Conservation (phyloP, 139 green algal genomes). For the Chlorella vulgaris region DNA sequence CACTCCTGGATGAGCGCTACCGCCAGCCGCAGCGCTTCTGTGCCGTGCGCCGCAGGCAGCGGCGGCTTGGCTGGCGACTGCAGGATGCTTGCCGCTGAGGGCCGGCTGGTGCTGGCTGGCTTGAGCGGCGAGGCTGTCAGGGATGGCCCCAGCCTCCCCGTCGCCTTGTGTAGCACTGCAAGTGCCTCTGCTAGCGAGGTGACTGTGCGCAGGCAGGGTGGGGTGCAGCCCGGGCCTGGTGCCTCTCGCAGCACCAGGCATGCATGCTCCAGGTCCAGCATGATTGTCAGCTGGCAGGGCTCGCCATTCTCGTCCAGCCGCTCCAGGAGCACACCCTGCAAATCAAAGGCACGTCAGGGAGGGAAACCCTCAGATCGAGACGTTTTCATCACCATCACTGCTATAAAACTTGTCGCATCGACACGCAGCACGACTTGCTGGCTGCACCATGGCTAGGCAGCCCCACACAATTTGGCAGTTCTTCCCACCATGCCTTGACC, state of each 20-base stretch:
- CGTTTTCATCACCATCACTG: too few relatives aligned
- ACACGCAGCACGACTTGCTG: too few relatives aligned
- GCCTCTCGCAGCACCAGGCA: constrained; percentile 32
- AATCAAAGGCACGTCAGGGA: too few relatives aligned
- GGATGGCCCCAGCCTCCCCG: constrained; percentile 8
- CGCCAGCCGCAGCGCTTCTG: background rate
- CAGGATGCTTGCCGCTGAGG: background rate
- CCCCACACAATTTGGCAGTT: background rate
- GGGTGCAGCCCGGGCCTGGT: background rate
- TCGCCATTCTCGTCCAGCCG: background rate
- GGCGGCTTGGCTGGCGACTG: constrained; percentile 40
- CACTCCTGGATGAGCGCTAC: constrained; percentile 18
- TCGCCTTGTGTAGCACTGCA: constrained; percentile 12
- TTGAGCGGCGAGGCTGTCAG: constrained; percentile 25
- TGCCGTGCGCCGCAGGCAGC: background rate
- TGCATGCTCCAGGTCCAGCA: constrained; percentile 24
- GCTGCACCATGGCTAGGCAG: background rate
- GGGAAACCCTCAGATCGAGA: too few relatives aligned
- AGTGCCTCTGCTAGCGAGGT: constrained; percentile 35
- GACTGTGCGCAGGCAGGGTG: constrained; percentile 37
- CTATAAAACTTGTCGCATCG: too few relatives aligned
- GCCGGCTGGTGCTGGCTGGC: background rate
- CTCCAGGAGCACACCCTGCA: constrained; percentile 40
- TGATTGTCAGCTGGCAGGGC: background rate
- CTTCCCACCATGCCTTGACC: background rate